These are phyloP conservation scores for Penicillium robsamsonii DNA, from an alignment of 495 filamentous ascomycete species.

Conservation along the genomic window DNA sequence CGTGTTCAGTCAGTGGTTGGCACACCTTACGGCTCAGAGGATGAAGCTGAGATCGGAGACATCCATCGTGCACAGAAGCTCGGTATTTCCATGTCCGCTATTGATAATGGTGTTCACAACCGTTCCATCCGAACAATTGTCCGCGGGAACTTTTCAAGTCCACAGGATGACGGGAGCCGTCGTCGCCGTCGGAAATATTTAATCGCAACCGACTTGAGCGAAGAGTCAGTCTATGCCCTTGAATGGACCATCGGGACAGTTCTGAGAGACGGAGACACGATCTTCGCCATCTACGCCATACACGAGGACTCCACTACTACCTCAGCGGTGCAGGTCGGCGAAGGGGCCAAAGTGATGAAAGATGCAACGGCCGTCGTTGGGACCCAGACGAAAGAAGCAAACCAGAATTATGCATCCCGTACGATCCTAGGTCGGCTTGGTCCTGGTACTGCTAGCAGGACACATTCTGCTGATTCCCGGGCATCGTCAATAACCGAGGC, in stretches of 20 bases:
- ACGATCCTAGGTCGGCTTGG: constrained; percentile 37
- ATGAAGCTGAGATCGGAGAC: constrained; percentile 79
- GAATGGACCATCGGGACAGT: constrained; percentile 98
- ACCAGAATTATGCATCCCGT: constrained; percentile 31
- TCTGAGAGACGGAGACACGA: constrained; percentile 90
- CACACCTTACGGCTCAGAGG: constrained; percentile 82
- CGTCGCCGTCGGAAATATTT: constrained; percentile 82
- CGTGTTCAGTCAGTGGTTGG: constrained; percentile 59
- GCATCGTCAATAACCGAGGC: constrained; percentile 61
- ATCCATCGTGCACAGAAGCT: constrained; percentile 84
- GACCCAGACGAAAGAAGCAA: constrained; percentile 48
- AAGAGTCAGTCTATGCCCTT: constrained; percentile 88
- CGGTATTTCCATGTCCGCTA: constrained; percentile 71
- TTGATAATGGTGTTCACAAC: constrained; percentile 70
- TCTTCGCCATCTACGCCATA: constrained; percentile 86
- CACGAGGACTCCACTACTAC: constrained; percentile 65
- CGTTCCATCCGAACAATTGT: constrained; percentile 84
- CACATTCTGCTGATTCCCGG: constrained; percentile 43
- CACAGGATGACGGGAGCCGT: constrained; percentile 68
- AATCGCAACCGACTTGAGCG: constrained; percentile 87
- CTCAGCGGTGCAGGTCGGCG: constrained; percentile 50
- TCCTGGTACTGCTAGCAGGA: constrained; percentile 41
- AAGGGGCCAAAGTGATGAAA: constrained; percentile 64
- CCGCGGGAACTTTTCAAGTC: constrained; percentile 74
- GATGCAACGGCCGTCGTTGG: constrained; percentile 63